Conservation (phyloP, 345 rosid genomes). For the Rhodomyrtus tomentosa region DNA sequence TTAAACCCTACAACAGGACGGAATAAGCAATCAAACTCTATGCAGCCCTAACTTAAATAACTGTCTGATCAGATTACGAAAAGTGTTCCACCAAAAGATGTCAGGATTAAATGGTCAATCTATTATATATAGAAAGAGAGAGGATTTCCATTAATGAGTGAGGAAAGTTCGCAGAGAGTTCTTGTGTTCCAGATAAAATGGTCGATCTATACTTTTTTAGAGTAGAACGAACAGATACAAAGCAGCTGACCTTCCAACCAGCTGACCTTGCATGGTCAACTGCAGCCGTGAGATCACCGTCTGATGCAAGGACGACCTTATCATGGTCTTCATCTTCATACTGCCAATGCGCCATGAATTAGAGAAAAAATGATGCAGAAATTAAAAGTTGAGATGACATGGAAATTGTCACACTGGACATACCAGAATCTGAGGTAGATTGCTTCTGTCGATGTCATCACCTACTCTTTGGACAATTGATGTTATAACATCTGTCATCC, state of each 20-base stretch:
- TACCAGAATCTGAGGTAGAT: constrained; percentile 88
- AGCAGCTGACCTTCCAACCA: constrained; percentile 72
- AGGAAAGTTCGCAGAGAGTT: neutral
- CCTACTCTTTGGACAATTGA: constrained; percentile 86
- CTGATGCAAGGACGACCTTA: constrained; percentile 83
- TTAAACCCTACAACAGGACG: constrained; percentile 56
- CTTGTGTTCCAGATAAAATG: neutral
- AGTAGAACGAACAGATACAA: neutral
- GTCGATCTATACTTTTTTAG: neutral
- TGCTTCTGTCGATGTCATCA: constrained; percentile 63
- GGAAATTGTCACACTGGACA: neutral
- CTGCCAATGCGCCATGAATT: constrained; percentile 20
- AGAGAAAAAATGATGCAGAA: neutral
- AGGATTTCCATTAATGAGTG: neutral
- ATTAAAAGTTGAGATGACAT: neutral
- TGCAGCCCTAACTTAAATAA: neutral
- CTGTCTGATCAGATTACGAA: neutral
- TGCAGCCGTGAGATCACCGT: constrained; percentile 72
- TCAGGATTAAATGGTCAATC: neutral
- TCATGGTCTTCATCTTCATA: constrained; percentile 97
- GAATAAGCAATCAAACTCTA: neutral
- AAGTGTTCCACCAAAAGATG: neutral
- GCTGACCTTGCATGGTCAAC: constrained; percentile 85
- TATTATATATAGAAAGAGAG: too few relatives aligned
- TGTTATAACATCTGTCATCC: constrained; percentile 68